A percentile compares a stretch with the other conserved stretches of the same genome.
Conservation (phyloP, 106 monocot species). For the Triglochin maritima region DNA sequence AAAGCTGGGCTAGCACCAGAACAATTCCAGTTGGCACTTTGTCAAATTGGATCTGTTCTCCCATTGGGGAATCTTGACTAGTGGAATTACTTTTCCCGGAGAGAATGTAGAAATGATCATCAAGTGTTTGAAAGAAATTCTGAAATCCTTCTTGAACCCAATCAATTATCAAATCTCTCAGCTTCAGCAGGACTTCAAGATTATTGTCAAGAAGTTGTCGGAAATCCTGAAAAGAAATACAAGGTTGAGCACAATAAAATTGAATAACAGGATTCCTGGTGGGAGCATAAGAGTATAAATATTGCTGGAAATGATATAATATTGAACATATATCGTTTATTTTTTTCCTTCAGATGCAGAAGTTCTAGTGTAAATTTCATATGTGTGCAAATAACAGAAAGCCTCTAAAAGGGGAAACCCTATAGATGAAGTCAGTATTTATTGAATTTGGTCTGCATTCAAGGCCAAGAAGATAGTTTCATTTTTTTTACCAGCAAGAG, state of each 20-base stretch:
- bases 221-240: conserved; percentile 45
- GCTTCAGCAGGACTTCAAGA: conserved; percentile 48
- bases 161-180: conserved; percentile 65
- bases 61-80: conserved; percentile 19
- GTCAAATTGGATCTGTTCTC: conserved; percentile 31
- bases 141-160: conserved; percentile 99
- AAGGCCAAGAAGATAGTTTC: not conserved
- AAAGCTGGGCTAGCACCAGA: conserved; percentile 83
- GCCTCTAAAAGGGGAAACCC: not conserved
- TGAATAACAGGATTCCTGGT: not conserved
- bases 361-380: too few relatives aligned
- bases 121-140: conserved; percentile 69
- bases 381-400: not conserved
- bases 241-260: not conserved
- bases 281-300: too few relatives aligned
- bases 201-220: conserved; percentile 68
- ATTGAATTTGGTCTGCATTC: not conserved
- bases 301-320: too few relatives aligned
- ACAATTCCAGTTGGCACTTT: conserved; percentile 65
- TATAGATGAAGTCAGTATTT: not conserved
- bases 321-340: too few relatives aligned
- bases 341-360: too few relatives aligned
- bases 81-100: conserved; percentile 43
- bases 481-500: conserved; percentile 52
- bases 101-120: conserved; percentile 46